Base-by-base conservation (phyloP, 805 yeast species). In the Starmerella stellata region DNA sequence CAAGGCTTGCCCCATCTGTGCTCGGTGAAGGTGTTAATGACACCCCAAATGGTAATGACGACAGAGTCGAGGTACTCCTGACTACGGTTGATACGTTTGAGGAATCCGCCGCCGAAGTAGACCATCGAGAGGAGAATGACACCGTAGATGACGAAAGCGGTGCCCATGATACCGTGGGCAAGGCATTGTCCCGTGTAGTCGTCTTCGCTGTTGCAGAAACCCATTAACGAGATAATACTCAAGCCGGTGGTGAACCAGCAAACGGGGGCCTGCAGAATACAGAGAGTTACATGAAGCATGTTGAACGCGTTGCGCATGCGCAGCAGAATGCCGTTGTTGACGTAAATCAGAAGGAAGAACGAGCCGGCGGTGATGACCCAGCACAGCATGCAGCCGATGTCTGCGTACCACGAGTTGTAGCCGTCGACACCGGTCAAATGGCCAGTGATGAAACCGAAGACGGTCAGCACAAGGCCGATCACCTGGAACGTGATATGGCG, bases 161-260 rank as follows among this genome's bases (percentile, higher is more conserved):
- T 69, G 0, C 96, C 96, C 96, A 87, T 87, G 43, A 87, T 80
- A 4, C 95, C 95, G 56, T 87, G 96, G 0, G 96, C 96, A 30
- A 83, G 70, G 57, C 96, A 87, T 59, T 87, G 96, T 19, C 96
- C 96, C 0, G 92, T 74, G 51, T 80, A 90, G 27, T 57, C 65
- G 25, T 51, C 60, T 5, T 42, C 46, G 4, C 69, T 78, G 49
- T 81, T 74, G 59, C 96, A 87, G 57, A 83, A 87, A 2, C 94
- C 95, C 46, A 81, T 70, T 45, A 83, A 53, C 1, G 93, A 78
- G 34, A 80, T 75, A 4, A 87, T 81, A 0, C 93, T 87, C 60
- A 87, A 60, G 37, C 83, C 74, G 24, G 71, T 68, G 46, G 80
- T 74, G 8, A 83, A 75, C 78, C 92, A 81, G 7, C 92, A 90